These are phyloP conservation scores for Microsporum audouinii DNA, from an alignment of 2,329 filamentous ascomycete genomes.

Conservation along the genomic window DNA sequence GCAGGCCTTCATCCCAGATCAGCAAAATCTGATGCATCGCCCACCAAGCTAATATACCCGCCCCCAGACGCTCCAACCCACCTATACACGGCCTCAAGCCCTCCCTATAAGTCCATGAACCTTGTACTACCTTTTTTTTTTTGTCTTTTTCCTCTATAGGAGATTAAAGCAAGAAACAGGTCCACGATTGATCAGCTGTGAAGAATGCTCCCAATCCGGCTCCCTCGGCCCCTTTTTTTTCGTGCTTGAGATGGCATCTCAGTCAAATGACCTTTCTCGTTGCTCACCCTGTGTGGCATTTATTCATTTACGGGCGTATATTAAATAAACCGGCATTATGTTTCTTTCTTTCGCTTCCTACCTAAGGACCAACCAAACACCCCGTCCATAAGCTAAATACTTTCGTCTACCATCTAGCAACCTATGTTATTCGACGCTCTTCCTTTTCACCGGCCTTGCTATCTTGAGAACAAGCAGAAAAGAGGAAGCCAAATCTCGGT, in stretches of 20 bases:
- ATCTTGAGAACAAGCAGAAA: neutral
- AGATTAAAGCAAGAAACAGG: neutral
- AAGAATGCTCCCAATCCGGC: neutral
- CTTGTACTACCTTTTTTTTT: neutral
- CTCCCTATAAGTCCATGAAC: neutral
- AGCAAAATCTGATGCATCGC: neutral
- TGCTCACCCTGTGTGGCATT: slow-evolving; percentile 1
- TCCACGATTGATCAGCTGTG: neutral
- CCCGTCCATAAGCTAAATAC: neutral
- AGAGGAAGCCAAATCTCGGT: neutral
- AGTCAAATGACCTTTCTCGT: neutral
- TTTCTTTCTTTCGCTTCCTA: neutral
- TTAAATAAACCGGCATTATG: slow-evolving; percentile 9
- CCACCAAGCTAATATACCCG: neutral
- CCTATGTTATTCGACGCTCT: neutral
- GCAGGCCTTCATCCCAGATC: slow-evolving; percentile 1
- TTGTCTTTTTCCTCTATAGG: neutral
- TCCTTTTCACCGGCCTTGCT: neutral
- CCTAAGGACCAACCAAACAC: neutral
- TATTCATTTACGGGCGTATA: slow-evolving; percentile 12
- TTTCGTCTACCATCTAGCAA: neutral
- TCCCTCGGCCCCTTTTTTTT: slow-evolving; percentile 6
- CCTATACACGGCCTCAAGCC: slow-evolving; percentile 3
- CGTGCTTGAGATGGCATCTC: neutral
- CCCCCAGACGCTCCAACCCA: neutral